Conservation (phyloP, 139 green algal species). For the Micractinium conductrix region DNA sequence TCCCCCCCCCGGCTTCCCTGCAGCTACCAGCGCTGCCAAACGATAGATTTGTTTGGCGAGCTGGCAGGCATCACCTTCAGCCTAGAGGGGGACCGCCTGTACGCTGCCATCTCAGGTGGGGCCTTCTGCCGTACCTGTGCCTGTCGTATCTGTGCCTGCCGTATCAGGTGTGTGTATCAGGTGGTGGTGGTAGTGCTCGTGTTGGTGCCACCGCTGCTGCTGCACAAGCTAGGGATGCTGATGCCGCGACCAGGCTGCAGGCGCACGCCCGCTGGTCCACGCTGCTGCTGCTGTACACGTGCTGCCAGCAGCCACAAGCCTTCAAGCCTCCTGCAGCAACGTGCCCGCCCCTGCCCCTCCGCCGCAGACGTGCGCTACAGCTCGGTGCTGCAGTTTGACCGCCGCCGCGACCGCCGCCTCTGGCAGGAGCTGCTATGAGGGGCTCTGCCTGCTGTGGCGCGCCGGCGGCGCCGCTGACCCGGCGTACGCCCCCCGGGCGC, state of each 20-base stretch:
- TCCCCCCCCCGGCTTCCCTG: constrained; percentile 10
- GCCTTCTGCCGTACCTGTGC: neutral
- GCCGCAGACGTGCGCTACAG: constrained; percentile 32
- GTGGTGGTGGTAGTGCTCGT: too few species aligned
- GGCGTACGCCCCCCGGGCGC: too few species aligned
- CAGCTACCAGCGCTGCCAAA: constrained; percentile 53
- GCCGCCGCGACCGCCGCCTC: neutral
- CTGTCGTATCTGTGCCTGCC: neutral
- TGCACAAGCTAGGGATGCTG: too few species aligned
- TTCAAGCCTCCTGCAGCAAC: neutral
- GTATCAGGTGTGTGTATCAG: too few species aligned
- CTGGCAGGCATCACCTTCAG: constrained; percentile 55
- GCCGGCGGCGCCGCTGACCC: too few species aligned
- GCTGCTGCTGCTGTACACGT: neutral
- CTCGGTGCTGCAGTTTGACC: constrained; percentile 40
- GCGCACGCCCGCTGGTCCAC: neutral
- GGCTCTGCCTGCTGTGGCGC: too few species aligned
- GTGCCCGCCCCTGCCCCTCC: neutral
- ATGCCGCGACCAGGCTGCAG: too few species aligned
- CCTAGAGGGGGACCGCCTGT: constrained; percentile 49
- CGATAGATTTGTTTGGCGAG: constrained; percentile 90
- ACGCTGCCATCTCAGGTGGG: constrained; percentile 15
- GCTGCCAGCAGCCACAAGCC: neutral
- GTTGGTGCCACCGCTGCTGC: neutral
- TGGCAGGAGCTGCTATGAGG: neutral